These are phyloP conservation scores for Leccinum broughii DNA, from an alignment of 768 basidiomycete species.

Conservation along the genomic window DNA sequence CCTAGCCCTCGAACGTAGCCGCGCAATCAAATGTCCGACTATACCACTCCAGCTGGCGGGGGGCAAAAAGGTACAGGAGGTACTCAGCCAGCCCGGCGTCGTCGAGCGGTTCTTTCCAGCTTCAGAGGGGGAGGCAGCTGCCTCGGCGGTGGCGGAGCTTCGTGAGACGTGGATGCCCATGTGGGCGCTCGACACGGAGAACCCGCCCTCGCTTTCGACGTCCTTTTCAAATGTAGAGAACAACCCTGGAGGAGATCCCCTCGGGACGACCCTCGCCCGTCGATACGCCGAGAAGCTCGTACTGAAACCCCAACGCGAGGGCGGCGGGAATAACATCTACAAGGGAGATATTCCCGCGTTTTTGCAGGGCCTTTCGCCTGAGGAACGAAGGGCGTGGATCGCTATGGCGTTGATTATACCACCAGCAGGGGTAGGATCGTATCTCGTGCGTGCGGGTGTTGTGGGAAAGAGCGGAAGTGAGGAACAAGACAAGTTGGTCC, in stretches of 20 bases:
- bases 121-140: conserved; percentile 18
- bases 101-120: conserved; percentile 72
- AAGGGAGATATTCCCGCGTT: conserved; percentile 77
- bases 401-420: conserved; percentile 92
- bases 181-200: conserved; percentile 64
- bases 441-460: conserved; percentile 56
- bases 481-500: conserved; percentile 36
- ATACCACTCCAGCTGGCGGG: conserved; percentile 94
- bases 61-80: conserved; percentile 93
- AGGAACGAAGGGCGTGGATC: conserved; percentile 85
- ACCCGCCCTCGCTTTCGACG: neutral
- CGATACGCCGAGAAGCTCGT: conserved; percentile 58
- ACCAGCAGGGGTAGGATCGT: conserved; percentile 65
- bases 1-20: conserved; percentile 73
- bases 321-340: conserved; percentile 96
- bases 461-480: neutral
- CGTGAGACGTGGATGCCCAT: conserved; percentile 84
- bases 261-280: conserved; percentile 25
- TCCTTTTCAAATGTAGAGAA: neutral
- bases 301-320: conserved; percentile 97
- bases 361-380: conserved; percentile 56
- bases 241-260: conserved; percentile 13
- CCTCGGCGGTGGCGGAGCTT: conserved; percentile 45
- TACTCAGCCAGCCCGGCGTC: conserved; percentile 68
- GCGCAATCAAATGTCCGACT: conserved; percentile 90